Evolutionary conservation across 371 early-diverging fungal species (phyloP).

Genomic region (Apophysomyces sp.): DNA sequence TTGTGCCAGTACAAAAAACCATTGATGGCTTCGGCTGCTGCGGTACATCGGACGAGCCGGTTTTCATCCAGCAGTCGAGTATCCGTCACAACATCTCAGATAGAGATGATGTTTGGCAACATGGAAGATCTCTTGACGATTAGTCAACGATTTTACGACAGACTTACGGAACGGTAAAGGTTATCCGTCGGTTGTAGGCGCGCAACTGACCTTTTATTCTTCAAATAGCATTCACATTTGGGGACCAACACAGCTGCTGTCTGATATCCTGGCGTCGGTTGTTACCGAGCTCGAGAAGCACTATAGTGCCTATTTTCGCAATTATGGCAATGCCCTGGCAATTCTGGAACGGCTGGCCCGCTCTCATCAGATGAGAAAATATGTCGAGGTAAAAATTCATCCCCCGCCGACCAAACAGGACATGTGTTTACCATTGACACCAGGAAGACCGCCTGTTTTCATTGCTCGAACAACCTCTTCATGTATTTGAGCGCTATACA

Average conservation of each 20-base stretch:
- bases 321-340: conserved; percentile 13
- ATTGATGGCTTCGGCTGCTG: conserved; percentile 12
- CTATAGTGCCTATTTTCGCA: conserved; percentile 16
- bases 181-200: no score
- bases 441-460: conserved; percentile 13
- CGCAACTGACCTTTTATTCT: no score
- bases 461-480: conserved; percentile 15
- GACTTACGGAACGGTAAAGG: conserved; percentile 19
- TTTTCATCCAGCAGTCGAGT: conserved; percentile 9
- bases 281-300: not conserved
- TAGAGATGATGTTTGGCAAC: conserved; percentile 19
- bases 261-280: conserved; percentile 15
- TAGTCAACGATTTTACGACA: conserved; percentile 9
- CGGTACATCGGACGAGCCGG: conserved; percentile 8
- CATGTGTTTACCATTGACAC: not conserved
- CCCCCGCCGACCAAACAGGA: no score
- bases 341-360: conserved; percentile 14
- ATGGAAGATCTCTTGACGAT: conserved; percentile 13
- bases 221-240: conserved; percentile 24
- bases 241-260: conserved; percentile 25
- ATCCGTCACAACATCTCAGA: conserved; percentile 11
- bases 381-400: conserved; percentile 13
- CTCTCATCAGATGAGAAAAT: conserved; percentile 9
- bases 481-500: conserved; percentile 14
- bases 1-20: conserved; percentile 21